Evolutionary conservation across 108 stramenopile genomes (phyloP), one percentile per base, ranked within the genome.

Genomic region (Chaetoceros tenuissimus): DNA sequence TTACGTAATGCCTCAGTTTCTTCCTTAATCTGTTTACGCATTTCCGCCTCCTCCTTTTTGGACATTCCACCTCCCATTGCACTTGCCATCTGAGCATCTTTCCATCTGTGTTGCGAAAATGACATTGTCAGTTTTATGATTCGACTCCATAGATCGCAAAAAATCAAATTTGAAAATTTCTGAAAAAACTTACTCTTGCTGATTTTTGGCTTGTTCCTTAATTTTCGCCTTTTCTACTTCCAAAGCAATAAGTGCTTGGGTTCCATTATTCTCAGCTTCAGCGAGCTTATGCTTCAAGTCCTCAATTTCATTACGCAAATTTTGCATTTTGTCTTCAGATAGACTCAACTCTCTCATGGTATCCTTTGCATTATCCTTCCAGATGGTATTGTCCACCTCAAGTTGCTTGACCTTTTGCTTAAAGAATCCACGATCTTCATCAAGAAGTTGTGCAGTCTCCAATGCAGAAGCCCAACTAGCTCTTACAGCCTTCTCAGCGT

Each of bases 1-100:
- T 48, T 20, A 55, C 57, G 57, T n/a, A 57, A 30, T 23, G 44
- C 46, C 55, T 57, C 31, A 26, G 57, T 57, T 22, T 64, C 63
- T 28, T 7, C 28, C 31, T 27, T 57, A 2, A 24, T 16, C 19
- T 26, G 44, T 43, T 57, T 45, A 7, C 49, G 21, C 1, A 26
- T 29, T 46, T 57, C 57, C 56, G 57, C 28, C 7, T 10, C 28
- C 3, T 62, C 61, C 8, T 28, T 50, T n/a, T n/a, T n/a, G n/a
- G n/a, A n/a, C 8, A 40, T 10, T 40, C 34, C 34, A 10, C 34
- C 13, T 5, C 34, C 13, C 13, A 5, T 40, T 40, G 34, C 5
- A 13, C 13, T 40, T 40, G 34, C 34, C 5, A 40, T 16, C 31
- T 64, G 3, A 48, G 40, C 0, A 20, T 26, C 8, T 28, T 46